Evolutionary conservation across 1,284 basidiomycete genomes (phyloP).

Genomic region (Cutaneotrichosporon spelunceum): DNA sequence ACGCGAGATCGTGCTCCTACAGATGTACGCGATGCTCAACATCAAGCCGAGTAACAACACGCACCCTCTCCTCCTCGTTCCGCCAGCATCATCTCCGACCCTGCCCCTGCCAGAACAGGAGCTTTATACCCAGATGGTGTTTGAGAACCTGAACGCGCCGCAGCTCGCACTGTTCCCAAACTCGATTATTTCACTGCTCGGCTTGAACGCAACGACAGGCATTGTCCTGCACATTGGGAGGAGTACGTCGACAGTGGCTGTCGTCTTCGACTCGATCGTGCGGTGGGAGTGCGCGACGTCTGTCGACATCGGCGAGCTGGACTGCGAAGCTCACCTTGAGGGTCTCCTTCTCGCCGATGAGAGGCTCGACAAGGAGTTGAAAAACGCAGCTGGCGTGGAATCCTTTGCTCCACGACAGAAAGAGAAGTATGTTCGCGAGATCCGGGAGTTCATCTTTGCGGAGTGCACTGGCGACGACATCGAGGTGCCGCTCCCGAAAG

Average conservation of each 20-base stretch:
- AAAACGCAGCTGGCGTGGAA: slow-evolving; percentile 54
- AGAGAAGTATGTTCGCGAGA: slow-evolving; percentile 35
- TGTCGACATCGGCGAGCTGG: slow-evolving; percentile 64
- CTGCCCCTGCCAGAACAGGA: slow-evolving; percentile 59
- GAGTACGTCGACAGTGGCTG: slow-evolving; percentile 66
- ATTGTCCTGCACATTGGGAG: slow-evolving; percentile 81
- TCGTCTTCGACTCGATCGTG: slow-evolving; percentile 71
- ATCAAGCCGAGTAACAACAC: slow-evolving; percentile 77
- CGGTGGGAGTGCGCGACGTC: slow-evolving; percentile 61
- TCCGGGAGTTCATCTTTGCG: slow-evolving; percentile 39
- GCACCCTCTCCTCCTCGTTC: slow-evolving; percentile 44
- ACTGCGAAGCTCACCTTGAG: slow-evolving; percentile 74
- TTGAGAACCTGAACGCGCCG: slow-evolving; percentile 92
- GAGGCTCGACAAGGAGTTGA: slow-evolving; percentile 61
- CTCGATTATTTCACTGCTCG: slow-evolving; percentile 78
- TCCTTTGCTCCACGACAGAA: slow-evolving; percentile 31
- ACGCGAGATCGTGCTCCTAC: slow-evolving; percentile 84
- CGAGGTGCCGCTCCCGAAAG: slow-evolving; percentile 35
- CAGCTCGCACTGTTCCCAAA: slow-evolving; percentile 79
- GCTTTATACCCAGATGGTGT: slow-evolving; percentile 83
- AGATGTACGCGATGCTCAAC: slow-evolving; percentile 71
- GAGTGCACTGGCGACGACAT: slow-evolving; percentile 47
- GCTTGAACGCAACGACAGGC: slow-evolving; percentile 72
- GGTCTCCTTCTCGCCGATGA: slow-evolving; percentile 65
- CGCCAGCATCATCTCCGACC: slow-evolving; percentile 59